These are phyloP conservation scores for Croton setiger DNA, from an alignment of 441 rosid genomes.

Conservation along the genomic window DNA sequence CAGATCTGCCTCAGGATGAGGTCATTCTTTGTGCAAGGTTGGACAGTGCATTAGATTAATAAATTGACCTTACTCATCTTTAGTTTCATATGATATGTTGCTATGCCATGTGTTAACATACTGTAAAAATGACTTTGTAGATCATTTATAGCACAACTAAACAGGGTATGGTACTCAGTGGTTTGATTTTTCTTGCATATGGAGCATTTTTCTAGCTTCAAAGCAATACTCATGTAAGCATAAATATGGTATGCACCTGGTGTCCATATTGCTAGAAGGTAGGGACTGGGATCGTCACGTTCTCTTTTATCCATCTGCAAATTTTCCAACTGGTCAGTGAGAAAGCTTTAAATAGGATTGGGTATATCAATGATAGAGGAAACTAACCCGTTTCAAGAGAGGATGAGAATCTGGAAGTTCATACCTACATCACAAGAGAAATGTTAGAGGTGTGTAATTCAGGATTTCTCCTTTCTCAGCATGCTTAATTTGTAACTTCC, in stretches of 20 bases:
- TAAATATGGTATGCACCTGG: slow-evolving; percentile 54
- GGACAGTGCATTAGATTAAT: background rate
- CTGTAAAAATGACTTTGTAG: background rate
- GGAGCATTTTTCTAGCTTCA: background rate
- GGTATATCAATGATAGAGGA: slow-evolving; percentile 16
- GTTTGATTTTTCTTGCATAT: background rate
- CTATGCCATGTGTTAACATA: background rate
- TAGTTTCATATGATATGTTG: slow-evolving; percentile 1
- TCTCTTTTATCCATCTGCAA: slow-evolving; percentile 84
- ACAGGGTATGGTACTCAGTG: background rate
- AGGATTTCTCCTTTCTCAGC: background rate
- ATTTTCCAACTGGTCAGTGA: slow-evolving; percentile 21
- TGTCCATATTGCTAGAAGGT: slow-evolving; percentile 94
- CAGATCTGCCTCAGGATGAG: background rate
- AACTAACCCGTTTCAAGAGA: slow-evolving; percentile 73
- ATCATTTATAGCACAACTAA: background rate
- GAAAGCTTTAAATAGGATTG: slow-evolving; percentile 19
- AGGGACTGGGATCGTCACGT: slow-evolving; percentile 90
- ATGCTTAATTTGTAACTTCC: background rate
- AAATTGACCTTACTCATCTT: background rate
- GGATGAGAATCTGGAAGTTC: slow-evolving; percentile 91
- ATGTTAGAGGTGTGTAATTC: slow-evolving; percentile 4
- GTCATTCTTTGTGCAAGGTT: background rate
- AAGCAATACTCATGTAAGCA: background rate
- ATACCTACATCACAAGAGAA: slow-evolving; percentile 58